phyloP scores from a whole-genome alignment of 2,329 filamentous ascomycete species.

The Ophiostoma piceae region DNA sequence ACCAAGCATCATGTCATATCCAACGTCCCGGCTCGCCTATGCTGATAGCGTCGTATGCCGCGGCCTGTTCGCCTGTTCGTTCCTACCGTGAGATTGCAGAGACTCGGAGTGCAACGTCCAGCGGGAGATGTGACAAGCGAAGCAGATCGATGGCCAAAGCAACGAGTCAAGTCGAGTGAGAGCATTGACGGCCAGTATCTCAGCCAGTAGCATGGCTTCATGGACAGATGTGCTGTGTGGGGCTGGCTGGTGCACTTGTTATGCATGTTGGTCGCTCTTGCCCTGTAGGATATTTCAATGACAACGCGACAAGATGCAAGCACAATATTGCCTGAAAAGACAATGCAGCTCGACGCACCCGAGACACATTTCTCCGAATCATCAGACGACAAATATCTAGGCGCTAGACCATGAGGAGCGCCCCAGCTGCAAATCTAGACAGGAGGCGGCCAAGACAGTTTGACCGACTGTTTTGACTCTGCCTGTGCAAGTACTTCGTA shows the following conservation, averaged over 20 bases:
- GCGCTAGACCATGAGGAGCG: neutral
- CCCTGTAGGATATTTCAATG: neutral
- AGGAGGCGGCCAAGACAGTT: neutral
- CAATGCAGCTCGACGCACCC: neutral
- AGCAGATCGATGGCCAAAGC: conserved; percentile 5
- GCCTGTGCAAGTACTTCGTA: neutral
- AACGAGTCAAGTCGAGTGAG: neutral
- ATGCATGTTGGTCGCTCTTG: neutral
- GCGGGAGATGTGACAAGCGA: neutral
- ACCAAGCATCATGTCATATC: neutral
- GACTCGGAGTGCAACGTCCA: neutral
- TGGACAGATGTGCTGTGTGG: neutral
- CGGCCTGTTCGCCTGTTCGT: neutral
- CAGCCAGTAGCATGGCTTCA: neutral
- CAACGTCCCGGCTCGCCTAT: conserved; percentile 1
- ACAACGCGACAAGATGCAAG: neutral
- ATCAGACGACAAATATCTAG: neutral
- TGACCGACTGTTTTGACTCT: neutral
- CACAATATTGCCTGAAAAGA: neutral
- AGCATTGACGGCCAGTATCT: neutral
- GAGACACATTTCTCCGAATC: conserved; percentile 3
- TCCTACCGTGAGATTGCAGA: neutral
- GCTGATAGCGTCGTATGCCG: neutral
- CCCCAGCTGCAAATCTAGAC: neutral
- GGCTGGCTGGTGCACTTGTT: neutral